These are phyloP conservation scores for Opeltia flavorubescens DNA, from an alignment of 495 filamentous ascomycete species.

Conservation along the genomic window DNA sequence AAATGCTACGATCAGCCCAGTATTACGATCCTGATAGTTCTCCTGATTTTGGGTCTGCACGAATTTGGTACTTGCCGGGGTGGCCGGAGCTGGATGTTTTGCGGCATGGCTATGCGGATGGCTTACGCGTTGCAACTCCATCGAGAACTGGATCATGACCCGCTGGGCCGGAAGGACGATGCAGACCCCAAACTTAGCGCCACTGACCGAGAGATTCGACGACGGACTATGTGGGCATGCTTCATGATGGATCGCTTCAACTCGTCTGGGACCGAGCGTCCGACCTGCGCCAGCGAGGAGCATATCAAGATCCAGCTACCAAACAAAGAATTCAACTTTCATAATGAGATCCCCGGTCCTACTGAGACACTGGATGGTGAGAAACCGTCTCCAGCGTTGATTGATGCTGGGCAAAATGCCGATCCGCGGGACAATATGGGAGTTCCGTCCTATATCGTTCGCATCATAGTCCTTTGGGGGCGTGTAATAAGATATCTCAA, in stretches of 20 bases:
- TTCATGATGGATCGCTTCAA: conserved; percentile 96
- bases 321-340: conserved; percentile 77
- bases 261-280: conserved; percentile 86
- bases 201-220: conserved; percentile 82
- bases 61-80: conserved; percentile 97
- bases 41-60: conserved; percentile 77
- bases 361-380: conserved; percentile 75
- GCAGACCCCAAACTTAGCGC: conserved; percentile 59
- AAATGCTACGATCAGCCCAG: conserved; percentile 88
- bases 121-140: conserved; percentile 91
- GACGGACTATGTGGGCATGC: conserved; percentile 95
- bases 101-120: conserved; percentile 91
- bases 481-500: conserved; percentile 82
- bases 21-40: conserved; percentile 83
- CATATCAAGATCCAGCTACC: conserved; percentile 82
- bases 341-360: conserved; percentile 77
- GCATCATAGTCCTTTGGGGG: conserved; percentile 77
- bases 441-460: conserved; percentile 81
- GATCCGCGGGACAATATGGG: conserved; percentile 81
- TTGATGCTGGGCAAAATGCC: conserved; percentile 46
- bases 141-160: conserved; percentile 82
- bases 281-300: conserved; percentile 81
- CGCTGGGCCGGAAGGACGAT: conserved; percentile 46
- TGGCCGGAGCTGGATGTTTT: conserved; percentile 87
- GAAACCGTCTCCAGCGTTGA: conserved; percentile 44